Evolutionary conservation across 148 eudicot species (phyloP).

Genomic region (Nepenthes mirabilis): DNA sequence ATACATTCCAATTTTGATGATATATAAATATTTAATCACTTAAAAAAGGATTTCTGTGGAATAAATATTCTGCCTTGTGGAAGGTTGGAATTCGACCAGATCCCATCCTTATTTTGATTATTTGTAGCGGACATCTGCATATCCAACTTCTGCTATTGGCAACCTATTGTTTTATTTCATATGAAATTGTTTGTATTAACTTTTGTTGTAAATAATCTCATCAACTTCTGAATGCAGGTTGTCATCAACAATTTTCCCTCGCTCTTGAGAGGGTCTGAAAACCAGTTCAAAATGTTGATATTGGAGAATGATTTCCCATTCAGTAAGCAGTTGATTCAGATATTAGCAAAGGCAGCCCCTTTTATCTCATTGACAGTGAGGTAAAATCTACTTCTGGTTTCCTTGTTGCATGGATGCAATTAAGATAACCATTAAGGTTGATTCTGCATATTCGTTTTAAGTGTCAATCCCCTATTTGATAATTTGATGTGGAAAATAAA

Average conservation of each 20-base stretch:
- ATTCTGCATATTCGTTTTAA: neutral
- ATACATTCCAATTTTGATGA: no score
- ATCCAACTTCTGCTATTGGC: no score
- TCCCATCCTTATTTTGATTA: no score
- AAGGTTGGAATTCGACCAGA: no score
- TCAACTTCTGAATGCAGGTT: constrained; percentile 26
- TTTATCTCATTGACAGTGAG: constrained; percentile 36
- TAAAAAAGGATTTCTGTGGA: no score
- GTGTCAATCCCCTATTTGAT: neutral
- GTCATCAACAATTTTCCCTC: constrained; percentile 50
- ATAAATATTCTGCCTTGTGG: no score
- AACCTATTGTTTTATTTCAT: neutral
- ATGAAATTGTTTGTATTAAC: neutral
- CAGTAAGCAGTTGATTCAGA: constrained; percentile 44
- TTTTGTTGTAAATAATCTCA: neutral
- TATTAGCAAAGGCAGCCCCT: constrained; percentile 50
- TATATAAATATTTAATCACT: no score
- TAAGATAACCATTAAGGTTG: neutral
- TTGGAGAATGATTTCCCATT: constrained; percentile 29
- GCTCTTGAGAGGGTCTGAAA: constrained; percentile 67
- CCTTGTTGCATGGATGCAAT: neutral
- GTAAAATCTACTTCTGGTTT: constrained; percentile 19
- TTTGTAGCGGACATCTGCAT: no score
- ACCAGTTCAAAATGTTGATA: constrained; percentile 34
- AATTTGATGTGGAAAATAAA: no score